Evolutionary conservation across 305 asterid species (phyloP).

Genomic region (Galium porrigens): DNA sequence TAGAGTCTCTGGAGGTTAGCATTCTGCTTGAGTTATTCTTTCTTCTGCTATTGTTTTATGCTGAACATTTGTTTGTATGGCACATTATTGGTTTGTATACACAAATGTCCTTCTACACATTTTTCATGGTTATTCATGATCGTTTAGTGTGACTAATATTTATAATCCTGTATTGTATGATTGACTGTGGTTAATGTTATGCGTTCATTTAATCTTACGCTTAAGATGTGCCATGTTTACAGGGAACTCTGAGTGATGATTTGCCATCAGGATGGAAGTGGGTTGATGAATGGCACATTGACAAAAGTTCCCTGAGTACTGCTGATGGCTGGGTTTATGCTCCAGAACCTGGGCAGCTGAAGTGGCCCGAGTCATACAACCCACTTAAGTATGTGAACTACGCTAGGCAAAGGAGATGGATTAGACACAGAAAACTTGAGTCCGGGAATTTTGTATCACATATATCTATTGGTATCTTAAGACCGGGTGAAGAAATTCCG

Average conservation of each 20-base stretch:
- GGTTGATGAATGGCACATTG: conserved; percentile 80
- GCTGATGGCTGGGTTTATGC: conserved; percentile 95
- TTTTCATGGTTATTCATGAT: neutral
- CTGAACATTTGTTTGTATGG: neutral
- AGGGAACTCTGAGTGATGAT: conserved; percentile 48
- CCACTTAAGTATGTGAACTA: conserved; percentile 40
- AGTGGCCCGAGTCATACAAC: conserved; percentile 68
- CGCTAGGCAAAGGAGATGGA: conserved; percentile 88
- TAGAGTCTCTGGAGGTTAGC: conserved; percentile 43
- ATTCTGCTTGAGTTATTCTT: neutral
- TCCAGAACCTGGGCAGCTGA: conserved; percentile 48
- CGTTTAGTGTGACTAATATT: neutral
- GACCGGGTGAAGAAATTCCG: conserved; percentile 58
- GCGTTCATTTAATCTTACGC: neutral
- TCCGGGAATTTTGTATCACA: conserved; percentile 29
- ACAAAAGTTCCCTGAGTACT: conserved; percentile 40
- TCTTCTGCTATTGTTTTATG: neutral
- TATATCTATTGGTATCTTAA: conserved; percentile 50
- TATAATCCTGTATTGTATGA: neutral
- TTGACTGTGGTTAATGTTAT: neutral
- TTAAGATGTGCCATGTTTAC: conserved; percentile 19
- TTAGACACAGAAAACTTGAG: conserved; percentile 47
- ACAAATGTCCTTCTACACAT: neutral
- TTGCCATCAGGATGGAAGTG: conserved; percentile 73
- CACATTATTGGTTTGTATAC: neutral